Conservation (phyloP, 2,329 filamentous ascomycete species). For the Xylariaceae sp. region DNA sequence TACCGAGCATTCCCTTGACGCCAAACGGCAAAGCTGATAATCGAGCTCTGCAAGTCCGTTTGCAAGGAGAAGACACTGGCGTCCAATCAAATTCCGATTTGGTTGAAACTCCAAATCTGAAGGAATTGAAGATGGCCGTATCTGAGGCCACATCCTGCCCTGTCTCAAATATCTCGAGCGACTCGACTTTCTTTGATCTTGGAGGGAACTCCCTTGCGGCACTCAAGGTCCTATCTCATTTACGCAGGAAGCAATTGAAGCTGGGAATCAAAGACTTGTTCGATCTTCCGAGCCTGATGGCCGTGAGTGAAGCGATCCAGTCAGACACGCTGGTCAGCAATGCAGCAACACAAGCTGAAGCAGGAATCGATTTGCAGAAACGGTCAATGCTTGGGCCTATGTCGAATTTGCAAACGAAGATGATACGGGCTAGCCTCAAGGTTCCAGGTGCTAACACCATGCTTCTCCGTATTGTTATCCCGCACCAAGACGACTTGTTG, state of each 20-base stretch:
- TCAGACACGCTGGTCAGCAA: not conserved
- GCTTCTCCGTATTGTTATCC: conserved; percentile 7
- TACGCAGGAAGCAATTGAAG: not conserved
- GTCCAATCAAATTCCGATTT: not conserved
- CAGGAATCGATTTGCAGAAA: not conserved
- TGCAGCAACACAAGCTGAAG: not conserved
- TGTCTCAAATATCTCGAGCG: not conserved
- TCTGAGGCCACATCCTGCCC: not conserved
- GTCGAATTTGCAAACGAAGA: conserved; percentile 7
- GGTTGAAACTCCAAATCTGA: not conserved
- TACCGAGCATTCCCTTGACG: conserved; percentile 1
- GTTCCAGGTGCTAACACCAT: conserved; percentile 3
- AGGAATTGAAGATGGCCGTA: conserved; percentile 1
- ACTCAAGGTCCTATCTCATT: conserved; percentile 1
- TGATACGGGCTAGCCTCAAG: conserved; percentile 8
- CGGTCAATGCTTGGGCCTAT: conserved; percentile 1
- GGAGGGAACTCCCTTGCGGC: conserved; percentile 3
- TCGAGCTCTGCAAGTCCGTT: not conserved
- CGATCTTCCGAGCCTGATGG: not conserved
- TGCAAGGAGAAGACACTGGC: not conserved
- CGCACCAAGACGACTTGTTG: not conserved
- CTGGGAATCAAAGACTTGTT: not conserved
- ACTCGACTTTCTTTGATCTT: not conserved
- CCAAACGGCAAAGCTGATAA: conserved; percentile 5
- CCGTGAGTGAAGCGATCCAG: not conserved